A percentile compares a stretch with the other conserved stretches of the same genome.
phyloP scores from a whole-genome alignment of 768 basidiomycete species.

The Calocera viscosa region DNA sequence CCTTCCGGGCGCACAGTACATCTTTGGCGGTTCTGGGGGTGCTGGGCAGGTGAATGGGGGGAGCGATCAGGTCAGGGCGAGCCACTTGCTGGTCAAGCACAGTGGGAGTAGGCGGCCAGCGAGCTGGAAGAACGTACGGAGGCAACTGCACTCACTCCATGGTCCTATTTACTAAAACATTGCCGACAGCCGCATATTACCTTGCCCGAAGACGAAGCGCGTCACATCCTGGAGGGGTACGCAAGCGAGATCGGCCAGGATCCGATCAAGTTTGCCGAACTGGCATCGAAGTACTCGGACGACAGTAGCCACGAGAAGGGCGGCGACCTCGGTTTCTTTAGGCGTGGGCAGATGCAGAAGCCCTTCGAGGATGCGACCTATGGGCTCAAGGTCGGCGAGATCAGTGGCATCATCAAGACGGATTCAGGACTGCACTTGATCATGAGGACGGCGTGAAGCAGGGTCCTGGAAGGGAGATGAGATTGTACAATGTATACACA shows the following conservation, averaged over 20 bases:
- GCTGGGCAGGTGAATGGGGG: conserved; percentile 28
- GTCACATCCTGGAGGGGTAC: conserved; percentile 56
- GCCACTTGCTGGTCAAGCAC: conserved; percentile 92
- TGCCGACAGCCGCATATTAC: conserved; percentile 59
- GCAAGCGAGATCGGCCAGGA: conserved; percentile 48
- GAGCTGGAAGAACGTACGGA: conserved; percentile 35
- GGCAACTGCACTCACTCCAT: neutral
- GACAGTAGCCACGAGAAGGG: conserved; percentile 71
- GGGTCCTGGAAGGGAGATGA: neutral
- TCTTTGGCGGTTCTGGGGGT: conserved; percentile 22
- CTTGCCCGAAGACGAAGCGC: conserved; percentile 78
- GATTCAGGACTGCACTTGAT: conserved; percentile 95
- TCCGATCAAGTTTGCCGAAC: conserved; percentile 49
- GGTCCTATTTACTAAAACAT: neutral
- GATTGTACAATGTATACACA: neutral
- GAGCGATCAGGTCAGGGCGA: conserved; percentile 66
- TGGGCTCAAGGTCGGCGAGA: conserved; percentile 54
- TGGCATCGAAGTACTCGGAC: conserved; percentile 71
- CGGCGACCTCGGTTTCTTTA: conserved; percentile 85
- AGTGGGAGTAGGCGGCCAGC: conserved; percentile 29
- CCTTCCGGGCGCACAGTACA: conserved; percentile 58
- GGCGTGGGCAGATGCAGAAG: conserved; percentile 86
- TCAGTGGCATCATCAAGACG: conserved; percentile 72
- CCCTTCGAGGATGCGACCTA: conserved; percentile 87
- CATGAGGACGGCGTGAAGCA: conserved; percentile 56